These are phyloP conservation scores for Trichosporon asahii DNA, from an alignment of 1,284 basidiomycete genomes.

Conservation along the genomic window DNA sequence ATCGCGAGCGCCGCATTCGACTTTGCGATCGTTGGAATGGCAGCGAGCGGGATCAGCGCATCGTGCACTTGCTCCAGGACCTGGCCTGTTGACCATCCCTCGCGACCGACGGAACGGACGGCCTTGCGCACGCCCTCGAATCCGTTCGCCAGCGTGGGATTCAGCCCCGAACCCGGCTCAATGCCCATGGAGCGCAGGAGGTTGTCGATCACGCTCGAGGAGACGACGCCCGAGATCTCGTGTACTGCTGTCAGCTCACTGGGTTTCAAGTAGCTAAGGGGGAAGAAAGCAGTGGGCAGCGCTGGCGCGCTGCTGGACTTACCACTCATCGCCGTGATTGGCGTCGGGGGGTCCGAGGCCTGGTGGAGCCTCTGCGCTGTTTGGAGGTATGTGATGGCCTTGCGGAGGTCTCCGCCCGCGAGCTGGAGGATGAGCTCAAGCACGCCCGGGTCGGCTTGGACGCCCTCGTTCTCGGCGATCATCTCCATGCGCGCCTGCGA, in stretches of 20 bases:
- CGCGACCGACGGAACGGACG: slow-evolving; percentile 71
- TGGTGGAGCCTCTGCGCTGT: slow-evolving; percentile 81
- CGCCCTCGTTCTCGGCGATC: slow-evolving; percentile 65
- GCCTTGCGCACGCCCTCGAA: slow-evolving; percentile 71
- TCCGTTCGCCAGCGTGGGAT: slow-evolving; percentile 57
- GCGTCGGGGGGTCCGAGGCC: slow-evolving; percentile 65
- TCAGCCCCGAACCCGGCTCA: slow-evolving; percentile 56
- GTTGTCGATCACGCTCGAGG: slow-evolving; percentile 65
- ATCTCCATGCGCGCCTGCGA: slow-evolving; percentile 72
- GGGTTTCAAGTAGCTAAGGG: no score
- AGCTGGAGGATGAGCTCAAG: slow-evolving; percentile 50
- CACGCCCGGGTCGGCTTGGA: slow-evolving; percentile 54
- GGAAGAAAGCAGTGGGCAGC: background rate
- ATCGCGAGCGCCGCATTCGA: slow-evolving; percentile 76
- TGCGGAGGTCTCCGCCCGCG: slow-evolving; percentile 89
- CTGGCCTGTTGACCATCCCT: slow-evolving; percentile 91
- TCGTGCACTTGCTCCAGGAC: slow-evolving; percentile 92
- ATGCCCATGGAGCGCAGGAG: slow-evolving; percentile 76
- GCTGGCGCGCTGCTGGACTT: slow-evolving; percentile 17
- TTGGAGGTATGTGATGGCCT: slow-evolving; percentile 98
- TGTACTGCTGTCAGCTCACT: slow-evolving; percentile 60
- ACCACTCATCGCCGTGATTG: slow-evolving; percentile 62
- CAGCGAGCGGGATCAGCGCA: slow-evolving; percentile 75
- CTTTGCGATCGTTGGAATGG: slow-evolving; percentile 76
- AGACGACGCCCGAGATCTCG: slow-evolving; percentile 96